Percentiles rank a stretch among this genome's conserved stretches.
Conservation (phyloP, 1,284 basidiomycete species). For the Termitomyces sp. region DNA sequence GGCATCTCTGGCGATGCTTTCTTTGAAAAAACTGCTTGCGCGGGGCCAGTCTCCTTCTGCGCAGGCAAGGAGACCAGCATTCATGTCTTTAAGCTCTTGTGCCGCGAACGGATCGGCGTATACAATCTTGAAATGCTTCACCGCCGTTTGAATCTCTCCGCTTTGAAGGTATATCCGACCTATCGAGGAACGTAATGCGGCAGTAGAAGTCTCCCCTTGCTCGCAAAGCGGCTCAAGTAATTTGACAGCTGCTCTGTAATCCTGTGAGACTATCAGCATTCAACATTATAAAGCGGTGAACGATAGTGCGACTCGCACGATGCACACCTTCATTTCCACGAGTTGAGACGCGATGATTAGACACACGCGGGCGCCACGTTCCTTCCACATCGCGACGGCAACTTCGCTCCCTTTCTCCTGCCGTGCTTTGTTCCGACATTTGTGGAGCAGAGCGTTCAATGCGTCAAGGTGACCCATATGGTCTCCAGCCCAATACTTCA, state of each 20-base stretch:
- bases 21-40: slow-evolving; percentile 41
- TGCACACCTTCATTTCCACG: slow-evolving; percentile 64
- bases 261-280: slow-evolving; percentile 35
- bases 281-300: background rate
- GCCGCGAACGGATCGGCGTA: slow-evolving; percentile 41
- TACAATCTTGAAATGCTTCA: slow-evolving; percentile 46
- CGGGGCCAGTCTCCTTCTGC: slow-evolving; percentile 65
- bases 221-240: slow-evolving; percentile 59
- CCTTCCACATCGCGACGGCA: slow-evolving; percentile 70
- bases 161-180: slow-evolving; percentile 71
- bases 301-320: background rate
- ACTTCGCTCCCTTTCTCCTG: slow-evolving; percentile 33
- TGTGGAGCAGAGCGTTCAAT: slow-evolving; percentile 71
- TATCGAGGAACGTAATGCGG: slow-evolving; percentile 59
- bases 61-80: slow-evolving; percentile 54
- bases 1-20: slow-evolving; percentile 43
- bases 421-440: slow-evolving; percentile 64
- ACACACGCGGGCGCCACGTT: slow-evolving; percentile 63
- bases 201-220: slow-evolving; percentile 37
- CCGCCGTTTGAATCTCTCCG: slow-evolving; percentile 56
- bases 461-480: slow-evolving; percentile 71
- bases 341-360: slow-evolving; percentile 71
- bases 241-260: slow-evolving; percentile 59
- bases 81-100: slow-evolving; percentile 47
- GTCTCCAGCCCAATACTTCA: slow-evolving; percentile 73